These are phyloP conservation scores for Paxillus involutus DNA, from an alignment of 768 basidiomycete genomes.

Conservation along the genomic window DNA sequence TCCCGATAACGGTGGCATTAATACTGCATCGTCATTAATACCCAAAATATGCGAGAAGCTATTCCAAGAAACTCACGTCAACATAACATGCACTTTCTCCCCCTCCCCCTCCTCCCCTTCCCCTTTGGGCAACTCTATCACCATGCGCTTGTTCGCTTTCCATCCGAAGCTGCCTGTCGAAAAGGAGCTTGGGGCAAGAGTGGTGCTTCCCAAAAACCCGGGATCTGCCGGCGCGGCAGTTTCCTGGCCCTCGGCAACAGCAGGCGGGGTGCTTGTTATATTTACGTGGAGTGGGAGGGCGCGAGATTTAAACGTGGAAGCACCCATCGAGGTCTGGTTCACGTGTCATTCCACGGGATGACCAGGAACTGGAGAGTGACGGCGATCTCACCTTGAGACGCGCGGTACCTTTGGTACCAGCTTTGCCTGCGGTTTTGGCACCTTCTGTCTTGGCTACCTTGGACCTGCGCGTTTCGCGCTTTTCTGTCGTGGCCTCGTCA, in stretches of 20 bases:
- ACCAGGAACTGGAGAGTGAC: neutral
- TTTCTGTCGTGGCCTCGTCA: constrained; percentile 28
- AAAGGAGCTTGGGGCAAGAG: constrained; percentile 60
- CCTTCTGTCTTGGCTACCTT: constrained; percentile 51
- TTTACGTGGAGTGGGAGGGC: constrained; percentile 70
- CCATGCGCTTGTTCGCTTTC: constrained; percentile 73
- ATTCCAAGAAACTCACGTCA: constrained; percentile 53
- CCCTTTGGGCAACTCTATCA: constrained; percentile 57
- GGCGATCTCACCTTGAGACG: constrained; percentile 43
- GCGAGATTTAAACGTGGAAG: constrained; percentile 56
- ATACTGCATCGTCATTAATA: constrained; percentile 43
- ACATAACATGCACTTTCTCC: constrained; percentile 70
- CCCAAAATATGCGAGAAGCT: neutral
- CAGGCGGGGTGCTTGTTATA: constrained; percentile 64
- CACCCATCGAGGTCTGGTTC: constrained; percentile 44
- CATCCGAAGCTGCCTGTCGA: constrained; percentile 81
- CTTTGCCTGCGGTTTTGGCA: constrained; percentile 29
- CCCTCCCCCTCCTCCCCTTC: constrained; percentile 53
- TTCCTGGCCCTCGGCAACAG: constrained; percentile 30
- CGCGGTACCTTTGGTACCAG: constrained; percentile 38
- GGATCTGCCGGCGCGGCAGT: constrained; percentile 45
- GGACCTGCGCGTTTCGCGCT: constrained; percentile 43
- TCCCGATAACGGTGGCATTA: constrained; percentile 75
- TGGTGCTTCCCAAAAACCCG: constrained; percentile 58
- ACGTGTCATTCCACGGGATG: neutral